Base-by-base conservation (phyloP, 2,329 filamentous ascomycete species). In the Thermomyces lanuginosus region DNA sequence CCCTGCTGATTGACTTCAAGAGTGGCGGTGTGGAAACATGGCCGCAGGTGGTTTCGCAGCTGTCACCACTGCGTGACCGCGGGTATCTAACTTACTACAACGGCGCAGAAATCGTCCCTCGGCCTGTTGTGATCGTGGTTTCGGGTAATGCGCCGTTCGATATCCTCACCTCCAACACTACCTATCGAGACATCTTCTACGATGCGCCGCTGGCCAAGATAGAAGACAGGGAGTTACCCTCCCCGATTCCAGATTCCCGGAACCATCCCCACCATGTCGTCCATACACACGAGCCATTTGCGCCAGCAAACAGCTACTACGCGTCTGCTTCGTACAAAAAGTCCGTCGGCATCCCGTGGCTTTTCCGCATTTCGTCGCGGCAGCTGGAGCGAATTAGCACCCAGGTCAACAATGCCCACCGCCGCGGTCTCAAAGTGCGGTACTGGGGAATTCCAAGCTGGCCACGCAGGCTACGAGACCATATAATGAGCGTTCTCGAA, bases 1-100 rank as follows among this genome's bases (percentile, higher is more conserved):
- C 67, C 4, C 58, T 83, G 3, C 59, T 82, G 4, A 61, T 83
- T 16, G 77, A 83, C 45, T 54, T 82, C 43, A 83, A 83, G 49
- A 71, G 63, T 2, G 45, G 60, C 14, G 65, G 63, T 1, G 42
- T 41, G 3, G 23, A 27, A 2, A 36, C 41, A 5, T 51, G 44
- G 42, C 33, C 43, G 8, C 18, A 37, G 16, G 38, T 54, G 8
- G 27, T 40, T 0, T 31, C 42, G 3, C 53, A 61, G 4, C 48
- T 65, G 20, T 34, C 43, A 8, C 45, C 54, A 0, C 43, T 64
- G 1, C 53, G 59, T 3, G 41, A 54, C 17, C 48, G 46, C 12
- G 50, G 52, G 8, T 63, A 58, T 27, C 44, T 64, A 0, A 56
- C 49, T 3, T 48, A 59, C 36, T 61, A 46, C 34, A 47, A 64